Base-by-base conservation (phyloP, 495 filamentous ascomycete species). In the Lichina pygmaea region DNA sequence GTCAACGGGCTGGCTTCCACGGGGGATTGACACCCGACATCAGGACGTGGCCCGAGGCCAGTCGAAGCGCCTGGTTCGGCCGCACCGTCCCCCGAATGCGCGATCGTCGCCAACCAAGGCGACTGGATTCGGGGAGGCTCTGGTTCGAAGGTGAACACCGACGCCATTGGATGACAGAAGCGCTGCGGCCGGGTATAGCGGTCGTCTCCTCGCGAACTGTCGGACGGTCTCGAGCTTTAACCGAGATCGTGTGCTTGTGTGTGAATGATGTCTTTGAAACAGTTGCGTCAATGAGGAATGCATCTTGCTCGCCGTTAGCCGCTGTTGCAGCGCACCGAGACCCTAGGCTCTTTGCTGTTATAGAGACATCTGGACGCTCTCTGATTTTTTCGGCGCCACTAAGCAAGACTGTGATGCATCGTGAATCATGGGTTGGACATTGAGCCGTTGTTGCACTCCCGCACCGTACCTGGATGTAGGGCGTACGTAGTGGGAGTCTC, bases 131-230 rank as follows among this genome's bases (percentile, higher is more conserved):
- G 65, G 6, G 82, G 80, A 34, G 86, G 81, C 49, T 91, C 78
- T 9, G 82, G 75, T 46, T 93, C 83, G 55, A 78, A 97, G 0
- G 86, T 93, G 59, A 97, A 97, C 48, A 97, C 82, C 11, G 85
- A 93, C 34, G 83, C 81, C 89, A 95, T 97, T 6, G 11, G 17
- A 39, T 24, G 24, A 24, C 24, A 24, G 24, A 24, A 24, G 24
- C 24, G 24, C 24, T 24, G 24, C 24, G 24, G 24, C 24, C 2
- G 24, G 24, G 24, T 24, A 4, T 4, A 24, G 24, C 24, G 24
- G 24, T 4, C 24, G 24, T 24, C 24, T 24, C 24, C 24, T 24
- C 24, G 24, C 24, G 2, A 4, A 24, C 24, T 24, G 24, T 24
- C 24, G 24, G 4, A 24, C 24, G 24, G 4, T 24, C 24, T 24